A percentile compares a stretch with the other conserved stretches of the same genome.
These are phyloP conservation scores for Serendipita indica DNA, from an alignment of 768 basidiomycete species.

Conservation along the genomic window DNA sequence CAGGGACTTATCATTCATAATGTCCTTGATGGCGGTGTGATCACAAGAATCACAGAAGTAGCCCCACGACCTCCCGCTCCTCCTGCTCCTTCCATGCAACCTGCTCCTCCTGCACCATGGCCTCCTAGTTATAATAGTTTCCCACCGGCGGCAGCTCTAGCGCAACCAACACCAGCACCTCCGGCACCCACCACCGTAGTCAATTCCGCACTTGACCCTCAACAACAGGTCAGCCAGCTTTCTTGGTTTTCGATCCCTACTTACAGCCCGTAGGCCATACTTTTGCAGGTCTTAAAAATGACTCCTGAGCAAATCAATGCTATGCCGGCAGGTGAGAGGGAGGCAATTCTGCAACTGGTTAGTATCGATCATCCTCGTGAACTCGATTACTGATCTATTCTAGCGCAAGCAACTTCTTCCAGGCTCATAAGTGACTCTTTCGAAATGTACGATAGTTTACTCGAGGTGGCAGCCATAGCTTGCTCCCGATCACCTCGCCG, in stretches of 20 bases:
- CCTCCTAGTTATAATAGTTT: no score
- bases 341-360: slow-evolving; percentile 69
- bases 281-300: slow-evolving; percentile 73
- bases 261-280: slow-evolving; percentile 42
- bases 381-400: neutral
- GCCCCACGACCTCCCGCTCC: slow-evolving; percentile 23
- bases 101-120: slow-evolving; percentile 21
- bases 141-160: no score
- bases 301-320: slow-evolving; percentile 71
- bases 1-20: slow-evolving; percentile 87
- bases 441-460: no score
- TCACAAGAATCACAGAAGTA: slow-evolving; percentile 20
- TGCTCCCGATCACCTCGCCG: no score
- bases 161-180: slow-evolving; percentile 27
- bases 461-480: no score
- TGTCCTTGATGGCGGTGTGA: slow-evolving; percentile 50
- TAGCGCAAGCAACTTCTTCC: slow-evolving; percentile 6
- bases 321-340: slow-evolving; percentile 61
- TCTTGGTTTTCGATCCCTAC: slow-evolving; percentile 18
- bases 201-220: slow-evolving; percentile 24
- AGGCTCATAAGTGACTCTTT: neutral
- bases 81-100: slow-evolving; percentile 22
- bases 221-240: slow-evolving; percentile 31
- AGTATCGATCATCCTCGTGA: slow-evolving; percentile 16
- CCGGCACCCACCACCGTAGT: slow-evolving; percentile 15